Evolutionary conservation across 306 rosid genomes (phyloP), one percentile per base, ranked within the genome.

Genomic region (Rosa persica): DNA sequence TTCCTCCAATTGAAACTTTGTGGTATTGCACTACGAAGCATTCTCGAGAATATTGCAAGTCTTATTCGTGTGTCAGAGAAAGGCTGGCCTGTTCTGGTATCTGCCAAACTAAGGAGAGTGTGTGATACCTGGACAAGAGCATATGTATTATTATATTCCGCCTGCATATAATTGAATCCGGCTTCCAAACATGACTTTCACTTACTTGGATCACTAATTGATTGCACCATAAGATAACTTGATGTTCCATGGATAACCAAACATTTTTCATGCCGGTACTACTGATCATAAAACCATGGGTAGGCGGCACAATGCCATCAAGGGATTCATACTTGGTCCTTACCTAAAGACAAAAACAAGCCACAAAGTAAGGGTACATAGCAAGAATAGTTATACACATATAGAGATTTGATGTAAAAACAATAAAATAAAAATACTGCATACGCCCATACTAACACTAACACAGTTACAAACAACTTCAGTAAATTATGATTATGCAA

Each of bases 191-290:
- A 54, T 70, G 52, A 76, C 47, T 44, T 55, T 62, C 70, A 75
- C 98, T 88, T 79, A 93, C 99, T 89, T 96, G 99, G 78, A 91
- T 74, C 80, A 93, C 99, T 71, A 96, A 69, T 83, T 96, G 99
- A 84, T 93, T 96, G 74, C 99, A 96, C 99, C 99, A 96, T 81
- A 96, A 82, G 75, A 96, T 93, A 65, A 92, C 99, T 85, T 91
- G 97, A 88, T 96, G 99, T 80, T 96, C 99, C 99, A 93, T 96
- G 73, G 99, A 96, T 81, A 96, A 81, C 99, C 99, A 96, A 81
- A 96, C 99, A 89, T 93, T 90, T 84, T 79, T 93, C 95, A 96
- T 89, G 88, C 93, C 87, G 51, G 96, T 91, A 83, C 93, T 96
- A 80, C 98, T 93, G 87, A 96, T 88, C 98, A 91, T 83, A 88